Evolutionary conservation across 1,139 yeast species (phyloP), one percentile per base, ranked within the genome.

Genomic region (Debaryomyces coudertii): DNA sequence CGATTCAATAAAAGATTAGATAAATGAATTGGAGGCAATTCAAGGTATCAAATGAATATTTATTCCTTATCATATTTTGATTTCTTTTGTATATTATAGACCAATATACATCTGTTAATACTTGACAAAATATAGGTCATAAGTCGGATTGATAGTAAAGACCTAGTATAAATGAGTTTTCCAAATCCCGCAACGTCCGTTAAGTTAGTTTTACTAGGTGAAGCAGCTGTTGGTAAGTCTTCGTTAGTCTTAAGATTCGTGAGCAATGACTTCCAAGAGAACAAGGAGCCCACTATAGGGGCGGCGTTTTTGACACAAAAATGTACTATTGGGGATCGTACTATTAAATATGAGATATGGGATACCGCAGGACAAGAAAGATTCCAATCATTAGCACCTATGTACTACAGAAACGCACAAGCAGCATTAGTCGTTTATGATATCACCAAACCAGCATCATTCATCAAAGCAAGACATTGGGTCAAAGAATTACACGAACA

Each of bases 331-430:
- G 95, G 95, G 33, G 90, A 88, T 53, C 82, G 88, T 55, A 88
- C 95, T 12, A 90, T 93, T 62, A 93, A 93, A 65, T 93, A 90
- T 68, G 99, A 93, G 66, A 93, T 93, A 53, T 93, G 98, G 98
- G 99, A 93, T 64, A 93, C 99, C 11, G 99, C 99, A 0, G 99
- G 99, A 14, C 99, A 93, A 70, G 99, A 93, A 66, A 74, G 99
- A 52, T 93, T 93, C 73, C 97, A 98, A 4, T 87, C 95, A 30
- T 77, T 93, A 62, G 98, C 98, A 1, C 99, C 98, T 22, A 88
- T 93, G 96, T 93, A 93, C 69, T 93, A 93, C 73, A 82, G 99
- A 63, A 93, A 93, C 61, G 98, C 99, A n/a, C 98, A 93, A 66
- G 96, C 97, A 30, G 99, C 99, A 0, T 73, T 93, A 53, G 97